These are phyloP conservation scores for Stagonosporopsis rhizophila DNA, from an alignment of 2,329 filamentous ascomycete species.

Conservation along the genomic window DNA sequence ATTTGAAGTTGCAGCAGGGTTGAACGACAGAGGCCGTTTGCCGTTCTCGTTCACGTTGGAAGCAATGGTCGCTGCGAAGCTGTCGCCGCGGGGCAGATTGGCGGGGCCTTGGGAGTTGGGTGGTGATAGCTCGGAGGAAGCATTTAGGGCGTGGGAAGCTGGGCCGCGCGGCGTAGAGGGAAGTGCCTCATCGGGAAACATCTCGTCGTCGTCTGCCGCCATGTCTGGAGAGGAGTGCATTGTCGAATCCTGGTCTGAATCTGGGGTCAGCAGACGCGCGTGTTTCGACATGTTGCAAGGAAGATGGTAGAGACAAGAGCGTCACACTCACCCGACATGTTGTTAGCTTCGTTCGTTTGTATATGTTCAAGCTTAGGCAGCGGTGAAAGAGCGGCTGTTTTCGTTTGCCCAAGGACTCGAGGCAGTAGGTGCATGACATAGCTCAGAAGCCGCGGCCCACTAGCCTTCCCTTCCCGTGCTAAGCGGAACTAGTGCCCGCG, in stretches of 20 bases:
- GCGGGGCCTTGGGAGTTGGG: constrained; percentile 58
- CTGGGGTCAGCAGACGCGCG: constrained; percentile 21
- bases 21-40: constrained; percentile 40
- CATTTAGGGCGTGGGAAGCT: constrained; percentile 34
- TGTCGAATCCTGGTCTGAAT: constrained; percentile 61
- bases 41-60: constrained; percentile 48
- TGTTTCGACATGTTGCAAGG: constrained; percentile 22
- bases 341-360: background rate
- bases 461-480: constrained; percentile 17
- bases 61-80: constrained; percentile 25
- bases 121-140: constrained; percentile 60
- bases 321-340: constrained; percentile 12
- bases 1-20: constrained; percentile 21
- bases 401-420: background rate
- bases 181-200: constrained; percentile 54
- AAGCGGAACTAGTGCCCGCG: constrained; percentile 19
- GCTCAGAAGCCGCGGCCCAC: constrained; percentile 20
- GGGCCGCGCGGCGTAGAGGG: constrained; percentile 53
- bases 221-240: constrained; percentile 58
- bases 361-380: background rate
- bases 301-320: background rate
- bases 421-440: constrained; percentile 15
- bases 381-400: background rate
- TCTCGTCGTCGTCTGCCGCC: constrained; percentile 47
- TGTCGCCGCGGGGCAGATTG: constrained; percentile 32